These are phyloP conservation scores for Aspergillus diversus DNA, from an alignment of 495 filamentous ascomycete genomes.

Conservation along the genomic window DNA sequence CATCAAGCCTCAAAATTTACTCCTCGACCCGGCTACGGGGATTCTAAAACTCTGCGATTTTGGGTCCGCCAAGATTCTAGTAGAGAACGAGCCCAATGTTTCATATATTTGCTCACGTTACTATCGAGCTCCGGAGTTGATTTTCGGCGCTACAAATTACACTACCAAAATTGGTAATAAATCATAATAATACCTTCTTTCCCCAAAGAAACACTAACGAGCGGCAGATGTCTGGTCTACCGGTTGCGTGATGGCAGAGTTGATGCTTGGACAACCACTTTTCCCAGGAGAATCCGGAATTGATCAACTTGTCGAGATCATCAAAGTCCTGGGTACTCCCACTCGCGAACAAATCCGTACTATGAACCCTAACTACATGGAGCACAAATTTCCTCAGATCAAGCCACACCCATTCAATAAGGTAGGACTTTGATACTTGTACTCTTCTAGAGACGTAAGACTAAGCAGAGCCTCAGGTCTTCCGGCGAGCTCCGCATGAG, in stretches of 20 bases:
- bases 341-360: conserved; percentile 99
- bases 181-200: conserved; percentile 8
- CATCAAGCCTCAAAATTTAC: conserved; percentile 98
- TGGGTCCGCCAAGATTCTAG: conserved; percentile 97
- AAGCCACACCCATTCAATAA: conserved; percentile 99
- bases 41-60: conserved; percentile 98
- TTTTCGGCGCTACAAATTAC: conserved; percentile 99
- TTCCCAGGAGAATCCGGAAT: conserved; percentile 99
- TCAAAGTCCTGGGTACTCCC: conserved; percentile 97
- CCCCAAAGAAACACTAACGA: conserved; percentile 28
- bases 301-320: conserved; percentile 98
- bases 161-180: conserved; percentile 97
- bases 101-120: conserved; percentile 99
- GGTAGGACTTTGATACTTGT: conserved; percentile 45
- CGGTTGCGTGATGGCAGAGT: conserved; percentile 97
- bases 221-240: conserved; percentile 97
- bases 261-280: conserved; percentile 97
- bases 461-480: conserved; percentile 63
- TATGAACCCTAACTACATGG: conserved; percentile 99
- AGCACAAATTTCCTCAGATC: conserved; percentile 99
- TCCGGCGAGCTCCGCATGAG: conserved; percentile 88
- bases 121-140: conserved; percentile 96
- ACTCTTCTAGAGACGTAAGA: neutral
- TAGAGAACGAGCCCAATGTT: conserved; percentile 98
- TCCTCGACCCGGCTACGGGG: conserved; percentile 87